Percentiles rank a stretch among this genome's conserved stretches.
Conservation (phyloP, 345 rosid genomes). For the Rhodomyrtus tomentosa region DNA sequence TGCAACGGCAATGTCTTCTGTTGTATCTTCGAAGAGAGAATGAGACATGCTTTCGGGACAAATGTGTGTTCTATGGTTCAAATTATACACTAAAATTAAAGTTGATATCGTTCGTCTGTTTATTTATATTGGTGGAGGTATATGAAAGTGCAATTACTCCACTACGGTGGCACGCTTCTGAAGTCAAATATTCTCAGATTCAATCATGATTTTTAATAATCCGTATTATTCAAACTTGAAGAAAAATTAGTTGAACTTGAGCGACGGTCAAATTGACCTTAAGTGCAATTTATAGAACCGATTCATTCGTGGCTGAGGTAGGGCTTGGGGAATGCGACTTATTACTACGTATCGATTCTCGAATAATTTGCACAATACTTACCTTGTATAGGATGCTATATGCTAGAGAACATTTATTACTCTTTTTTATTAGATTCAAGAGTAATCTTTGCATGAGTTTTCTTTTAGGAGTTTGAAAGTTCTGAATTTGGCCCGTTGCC, state of each 20-base stretch:
- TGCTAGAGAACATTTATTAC: no score
- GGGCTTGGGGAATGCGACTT: neutral
- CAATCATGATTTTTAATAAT: neutral
- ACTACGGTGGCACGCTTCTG: fast-evolving
- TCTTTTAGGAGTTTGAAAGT: no score
- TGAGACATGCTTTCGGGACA: no score
- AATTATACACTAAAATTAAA: no score
- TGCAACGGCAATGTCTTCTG: no score
- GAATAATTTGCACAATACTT: neutral
- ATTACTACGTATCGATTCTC: neutral
- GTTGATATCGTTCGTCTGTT: no score
- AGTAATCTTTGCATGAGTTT: no score
- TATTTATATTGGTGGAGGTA: no score
- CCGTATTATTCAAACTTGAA: fast-evolving
- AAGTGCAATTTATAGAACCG: neutral
- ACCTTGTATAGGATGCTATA: fast-evolving
- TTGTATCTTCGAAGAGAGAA: neutral
- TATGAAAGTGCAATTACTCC: neutral
- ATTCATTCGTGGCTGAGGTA: fast-evolving
- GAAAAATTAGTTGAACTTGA: neutral
- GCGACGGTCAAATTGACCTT: neutral
- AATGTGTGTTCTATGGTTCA: no score
- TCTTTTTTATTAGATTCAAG: no score
- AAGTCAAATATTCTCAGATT: neutral
- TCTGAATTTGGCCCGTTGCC: no score